Percentiles rank a stretch among this genome's conserved stretches.
Evolutionary conservation across 2,329 filamentous ascomycete genomes (phyloP).

Genomic region (Mycosphaerella sp.): DNA sequence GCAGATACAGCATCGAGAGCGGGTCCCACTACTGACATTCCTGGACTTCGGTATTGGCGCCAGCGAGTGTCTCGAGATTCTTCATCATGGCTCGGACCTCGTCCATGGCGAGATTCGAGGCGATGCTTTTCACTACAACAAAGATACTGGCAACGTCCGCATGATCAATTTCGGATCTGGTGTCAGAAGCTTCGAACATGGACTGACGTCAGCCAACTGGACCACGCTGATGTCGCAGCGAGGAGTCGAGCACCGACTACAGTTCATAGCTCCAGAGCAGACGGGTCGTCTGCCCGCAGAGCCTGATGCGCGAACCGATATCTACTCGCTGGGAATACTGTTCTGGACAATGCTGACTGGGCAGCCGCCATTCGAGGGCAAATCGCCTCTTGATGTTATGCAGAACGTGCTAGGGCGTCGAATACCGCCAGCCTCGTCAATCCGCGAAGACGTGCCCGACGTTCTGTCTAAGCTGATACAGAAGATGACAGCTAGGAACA

Average conservation of each 20-base stretch:
- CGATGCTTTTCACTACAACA: slow-evolving; percentile 84
- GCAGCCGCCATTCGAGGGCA: slow-evolving; percentile 70
- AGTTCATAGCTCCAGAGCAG: slow-evolving; percentile 91
- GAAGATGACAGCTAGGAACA: slow-evolving; percentile 85
- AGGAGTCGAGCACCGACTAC: slow-evolving; percentile 80
- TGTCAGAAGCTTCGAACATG: slow-evolving; percentile 81
- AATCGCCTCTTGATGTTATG: slow-evolving; percentile 79
- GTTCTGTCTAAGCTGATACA: slow-evolving; percentile 76
- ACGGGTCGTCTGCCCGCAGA: slow-evolving; percentile 89
- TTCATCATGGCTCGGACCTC: slow-evolving; percentile 82
- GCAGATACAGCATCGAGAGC: slow-evolving; percentile 14
- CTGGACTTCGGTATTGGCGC: slow-evolving; percentile 89
- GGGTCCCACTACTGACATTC: slow-evolving; percentile 60
- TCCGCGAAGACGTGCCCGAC: slow-evolving; percentile 78
- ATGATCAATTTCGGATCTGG: slow-evolving; percentile 83
- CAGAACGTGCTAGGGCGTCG: slow-evolving; percentile 78
- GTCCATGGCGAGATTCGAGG: slow-evolving; percentile 87
- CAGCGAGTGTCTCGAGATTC: slow-evolving; percentile 74
- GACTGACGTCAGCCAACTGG: slow-evolving; percentile 79
- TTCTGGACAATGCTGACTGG: slow-evolving; percentile 84
- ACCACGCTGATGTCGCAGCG: slow-evolving; percentile 72
- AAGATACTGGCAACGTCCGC: slow-evolving; percentile 64
- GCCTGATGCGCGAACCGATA: slow-evolving; percentile 85
- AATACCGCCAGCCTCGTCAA: slow-evolving; percentile 67
- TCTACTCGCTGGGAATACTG: slow-evolving; percentile 82